Conservation (phyloP, 2,329 filamentous ascomycete genomes). For the Penicillium janthinellum region DNA sequence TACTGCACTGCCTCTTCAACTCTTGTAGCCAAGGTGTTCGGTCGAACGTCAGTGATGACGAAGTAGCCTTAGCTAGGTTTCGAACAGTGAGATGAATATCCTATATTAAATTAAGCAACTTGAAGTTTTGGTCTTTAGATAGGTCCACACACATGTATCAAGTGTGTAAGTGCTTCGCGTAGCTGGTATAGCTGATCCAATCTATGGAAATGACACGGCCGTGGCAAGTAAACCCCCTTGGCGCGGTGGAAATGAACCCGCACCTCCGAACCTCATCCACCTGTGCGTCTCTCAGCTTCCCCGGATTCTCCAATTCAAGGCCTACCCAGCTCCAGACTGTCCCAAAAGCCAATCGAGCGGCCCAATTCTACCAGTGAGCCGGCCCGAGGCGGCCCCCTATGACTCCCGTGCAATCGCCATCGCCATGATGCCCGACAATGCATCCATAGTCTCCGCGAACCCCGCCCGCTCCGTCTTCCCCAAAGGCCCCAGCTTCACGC, state of each 20-base stretch:
- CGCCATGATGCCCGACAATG: constrained; percentile 42
- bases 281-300: constrained; percentile 14
- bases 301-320: constrained; percentile 16
- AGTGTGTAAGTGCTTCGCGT: not conserved
- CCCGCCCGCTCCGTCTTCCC: constrained; percentile 69
- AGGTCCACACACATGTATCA: not conserved
- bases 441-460: constrained; percentile 43
- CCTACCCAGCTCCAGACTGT: not conserved
- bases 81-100: no score
- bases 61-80: not conserved
- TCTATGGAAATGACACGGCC: not conserved
- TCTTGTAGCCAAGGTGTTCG: constrained; percentile 9
- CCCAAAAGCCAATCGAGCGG: not conserved
- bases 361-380: constrained; percentile 1
- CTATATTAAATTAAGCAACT: no score
- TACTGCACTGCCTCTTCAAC: not conserved
- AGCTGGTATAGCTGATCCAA: not conserved
- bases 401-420: constrained; percentile 12
- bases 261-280: not conserved
- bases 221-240: not conserved
- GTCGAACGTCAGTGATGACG: not conserved
- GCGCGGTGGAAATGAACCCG: not conserved
- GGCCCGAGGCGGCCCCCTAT: constrained; percentile 15
- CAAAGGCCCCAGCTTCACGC: constrained; percentile 76
- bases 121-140: not conserved